phyloP scores from a whole-genome alignment of 371 early-diverging fungal genomes.

The Mucor indicus region DNA sequence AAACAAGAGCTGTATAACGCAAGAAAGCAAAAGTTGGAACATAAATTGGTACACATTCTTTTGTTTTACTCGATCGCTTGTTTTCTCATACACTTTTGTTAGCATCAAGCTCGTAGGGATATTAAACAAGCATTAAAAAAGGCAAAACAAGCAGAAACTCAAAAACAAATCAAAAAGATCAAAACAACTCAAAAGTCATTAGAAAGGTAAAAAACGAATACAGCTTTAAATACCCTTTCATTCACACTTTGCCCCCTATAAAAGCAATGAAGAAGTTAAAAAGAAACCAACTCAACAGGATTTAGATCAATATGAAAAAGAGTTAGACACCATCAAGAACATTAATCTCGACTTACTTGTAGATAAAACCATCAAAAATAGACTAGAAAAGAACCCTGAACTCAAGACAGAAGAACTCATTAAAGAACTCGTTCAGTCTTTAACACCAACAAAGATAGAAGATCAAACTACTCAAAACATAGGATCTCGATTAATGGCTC shows the following conservation, averaged over 20 bases:
- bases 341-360: constrained; percentile 38
- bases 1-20: constrained; percentile 13
- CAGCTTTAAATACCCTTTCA: neutral
- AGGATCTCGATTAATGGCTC: constrained; percentile 28
- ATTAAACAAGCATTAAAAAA: constrained; percentile 31
- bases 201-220: constrained; percentile 6
- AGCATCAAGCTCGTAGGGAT: constrained; percentile 43
- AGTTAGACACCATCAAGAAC: constrained; percentile 31
- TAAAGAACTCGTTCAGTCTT: constrained; percentile 4
- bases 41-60: constrained; percentile 25
- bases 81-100: neutral
- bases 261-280: neutral
- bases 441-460: neutral
- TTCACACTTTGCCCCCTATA: no score
- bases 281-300: constrained; percentile 19
- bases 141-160: constrained; percentile 27
- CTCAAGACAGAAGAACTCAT: constrained; percentile 23
- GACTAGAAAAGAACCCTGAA: constrained; percentile 22
- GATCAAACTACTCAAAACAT: constrained; percentile 21
- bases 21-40: constrained; percentile 30
- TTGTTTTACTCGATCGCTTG: neutral
- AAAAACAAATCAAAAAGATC: constrained; percentile 33
- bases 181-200: constrained; percentile 18
- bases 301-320: constrained; percentile 26
- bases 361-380: constrained; percentile 28